A percentile compares a stretch with the other conserved stretches of the same genome.
Evolutionary conservation across 108 stramenopile genomes (phyloP).

Genomic region (Chaetoceros tenuissimus): DNA sequence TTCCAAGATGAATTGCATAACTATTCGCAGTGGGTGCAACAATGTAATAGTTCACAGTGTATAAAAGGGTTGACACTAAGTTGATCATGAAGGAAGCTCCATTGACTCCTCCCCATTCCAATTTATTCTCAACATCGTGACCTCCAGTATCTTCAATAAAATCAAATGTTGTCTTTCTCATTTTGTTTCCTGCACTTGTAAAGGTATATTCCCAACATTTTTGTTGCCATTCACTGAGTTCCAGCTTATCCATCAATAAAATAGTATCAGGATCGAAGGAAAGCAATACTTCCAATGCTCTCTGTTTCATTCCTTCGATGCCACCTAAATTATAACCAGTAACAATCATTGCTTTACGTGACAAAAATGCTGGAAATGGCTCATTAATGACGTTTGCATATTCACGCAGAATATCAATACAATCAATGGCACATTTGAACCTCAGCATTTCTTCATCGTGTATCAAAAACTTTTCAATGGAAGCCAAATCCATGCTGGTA

Average conservation of each 20-base stretch:
- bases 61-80: constrained; percentile 44
- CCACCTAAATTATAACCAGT: constrained; percentile 36
- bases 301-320: constrained; percentile 31
- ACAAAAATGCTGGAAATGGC: constrained; percentile 45
- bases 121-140: background rate
- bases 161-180: background rate
- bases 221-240: constrained; percentile 8
- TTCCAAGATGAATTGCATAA: constrained; percentile 30
- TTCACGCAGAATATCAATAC: constrained; percentile 25
- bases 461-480: constrained; percentile 8
- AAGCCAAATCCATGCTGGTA: background rate
- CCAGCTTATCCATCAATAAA: constrained; percentile 23
- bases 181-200: constrained; percentile 5
- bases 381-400: constrained; percentile 29
- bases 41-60: constrained; percentile 71
- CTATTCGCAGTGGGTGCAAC: constrained; percentile 52
- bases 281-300: constrained; percentile 36
- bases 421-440: constrained; percentile 40
- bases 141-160: background rate
- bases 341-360: constrained; percentile 41
- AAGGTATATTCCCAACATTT: constrained; percentile 1
- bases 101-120: constrained; percentile 22
- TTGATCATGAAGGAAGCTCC: constrained; percentile 38
- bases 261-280: constrained; percentile 37
- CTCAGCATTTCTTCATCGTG: constrained; percentile 22